Conservation (phyloP, 768 basidiomycete species). For the Auriscalpium vulgare region DNA sequence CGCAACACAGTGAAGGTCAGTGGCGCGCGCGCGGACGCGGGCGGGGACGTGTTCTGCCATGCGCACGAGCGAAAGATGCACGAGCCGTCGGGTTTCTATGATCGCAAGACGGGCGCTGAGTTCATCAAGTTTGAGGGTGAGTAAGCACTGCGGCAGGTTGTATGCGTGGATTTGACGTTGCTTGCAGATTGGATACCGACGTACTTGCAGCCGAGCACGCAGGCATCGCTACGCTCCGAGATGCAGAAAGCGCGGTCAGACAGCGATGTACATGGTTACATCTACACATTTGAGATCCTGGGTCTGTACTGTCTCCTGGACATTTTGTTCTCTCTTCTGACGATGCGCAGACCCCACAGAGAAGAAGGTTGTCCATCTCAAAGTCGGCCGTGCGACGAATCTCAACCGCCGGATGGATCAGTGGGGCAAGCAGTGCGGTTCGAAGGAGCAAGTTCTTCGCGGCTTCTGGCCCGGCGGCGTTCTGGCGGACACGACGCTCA, state of each 20-base stretch:
- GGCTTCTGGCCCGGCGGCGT: conserved; percentile 65
- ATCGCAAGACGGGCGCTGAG: conserved; percentile 33
- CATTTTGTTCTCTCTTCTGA: background rate
- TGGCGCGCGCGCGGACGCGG: conserved; percentile 21
- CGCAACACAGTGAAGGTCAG: conserved; percentile 39
- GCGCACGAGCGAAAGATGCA: conserved; percentile 56
- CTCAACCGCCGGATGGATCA: conserved; percentile 65
- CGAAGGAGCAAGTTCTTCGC: conserved; percentile 64
- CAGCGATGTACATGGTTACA: conserved; percentile 65
- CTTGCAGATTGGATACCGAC: conserved; percentile 58
- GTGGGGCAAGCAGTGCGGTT: conserved; percentile 77
- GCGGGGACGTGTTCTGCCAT: conserved; percentile 44
- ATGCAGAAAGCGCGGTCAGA: conserved; percentile 47
- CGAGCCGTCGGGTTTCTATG: conserved; percentile 47
- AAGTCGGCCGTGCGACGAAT: conserved; percentile 75
- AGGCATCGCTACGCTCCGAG: conserved; percentile 43
- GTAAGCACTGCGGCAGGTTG: background rate
- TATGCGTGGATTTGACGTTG: background rate
- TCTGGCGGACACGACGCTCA: conserved; percentile 31
- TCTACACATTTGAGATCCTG: conserved; percentile 76
- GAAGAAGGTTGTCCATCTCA: conserved; percentile 47
- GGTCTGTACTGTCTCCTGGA: conserved; percentile 31
- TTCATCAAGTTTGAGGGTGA: conserved; percentile 55
- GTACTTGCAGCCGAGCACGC: conserved; percentile 56
- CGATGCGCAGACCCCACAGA: conserved; percentile 23